Evolutionary conservation across 768 basidiomycete genomes (phyloP).

Genomic region (Russula compacta): DNA sequence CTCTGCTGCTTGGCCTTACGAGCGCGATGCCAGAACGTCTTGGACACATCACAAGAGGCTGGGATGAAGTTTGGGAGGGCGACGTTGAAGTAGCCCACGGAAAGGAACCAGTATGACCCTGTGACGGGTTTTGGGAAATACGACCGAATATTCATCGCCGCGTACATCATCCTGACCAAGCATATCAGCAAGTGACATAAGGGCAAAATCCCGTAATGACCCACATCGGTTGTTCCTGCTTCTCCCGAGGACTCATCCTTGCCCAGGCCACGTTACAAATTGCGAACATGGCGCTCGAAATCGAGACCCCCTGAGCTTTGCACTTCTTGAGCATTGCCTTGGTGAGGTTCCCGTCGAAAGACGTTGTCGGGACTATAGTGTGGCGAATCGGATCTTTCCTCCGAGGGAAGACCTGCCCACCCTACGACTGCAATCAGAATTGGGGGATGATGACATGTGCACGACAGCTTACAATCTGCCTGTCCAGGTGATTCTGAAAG

Average conservation of each 20-base stretch:
- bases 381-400: conserved; percentile 35
- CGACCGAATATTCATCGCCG: conserved; percentile 71
- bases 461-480: conserved; percentile 24
- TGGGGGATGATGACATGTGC: neutral
- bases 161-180: conserved; percentile 64
- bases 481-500: conserved; percentile 25
- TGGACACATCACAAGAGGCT: conserved; percentile 25
- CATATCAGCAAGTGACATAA: neutral
- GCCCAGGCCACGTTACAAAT: conserved; percentile 71
- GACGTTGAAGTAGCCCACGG: conserved; percentile 78
- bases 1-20: conserved; percentile 61
- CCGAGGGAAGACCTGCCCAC: conserved; percentile 66
- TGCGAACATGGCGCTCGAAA: conserved; percentile 68
- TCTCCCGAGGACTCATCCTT: conserved; percentile 32
- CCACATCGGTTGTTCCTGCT: conserved; percentile 47
- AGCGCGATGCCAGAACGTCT: conserved; percentile 69
- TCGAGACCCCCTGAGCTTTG: conserved; percentile 62
- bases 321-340: conserved; percentile 58
- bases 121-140: conserved; percentile 35
- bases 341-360: conserved; percentile 47
- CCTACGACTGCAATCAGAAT: conserved; percentile 31
- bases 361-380: conserved; percentile 63
- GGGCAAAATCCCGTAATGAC: conserved; percentile 17
- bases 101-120: conserved; percentile 72
- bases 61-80: conserved; percentile 68